These are phyloP conservation scores for Pythium periplocum DNA, from an alignment of 352 stramenopile genomes.

Conservation along the genomic window DNA sequence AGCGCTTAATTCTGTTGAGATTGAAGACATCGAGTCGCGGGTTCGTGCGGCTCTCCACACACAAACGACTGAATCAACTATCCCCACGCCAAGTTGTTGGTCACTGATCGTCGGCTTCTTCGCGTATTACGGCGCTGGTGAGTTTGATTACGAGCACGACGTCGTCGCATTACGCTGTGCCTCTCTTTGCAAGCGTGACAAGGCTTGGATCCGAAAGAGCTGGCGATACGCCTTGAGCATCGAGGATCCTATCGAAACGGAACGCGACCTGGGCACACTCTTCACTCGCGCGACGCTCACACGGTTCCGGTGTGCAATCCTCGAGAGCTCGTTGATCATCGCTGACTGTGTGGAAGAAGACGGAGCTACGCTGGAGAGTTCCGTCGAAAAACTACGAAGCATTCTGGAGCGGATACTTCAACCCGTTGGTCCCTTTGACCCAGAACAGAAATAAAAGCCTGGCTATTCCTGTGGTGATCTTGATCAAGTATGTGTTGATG, in stretches of 20 bases:
- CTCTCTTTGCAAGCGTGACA: conserved; percentile 32
- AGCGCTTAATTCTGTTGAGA: conserved; percentile 14
- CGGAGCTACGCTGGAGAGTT: neutral
- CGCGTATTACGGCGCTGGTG: conserved; percentile 52
- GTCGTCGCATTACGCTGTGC: conserved; percentile 55
- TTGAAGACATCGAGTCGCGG: conserved; percentile 9
- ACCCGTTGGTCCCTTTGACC: too few relatives aligned
- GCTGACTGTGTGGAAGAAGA: neutral
- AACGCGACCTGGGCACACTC: conserved; percentile 60
- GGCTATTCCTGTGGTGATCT: too few relatives aligned
- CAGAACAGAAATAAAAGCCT: too few relatives aligned
- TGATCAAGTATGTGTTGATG: too few relatives aligned
- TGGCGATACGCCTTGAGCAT: conserved; percentile 45
- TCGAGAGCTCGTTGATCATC: conserved; percentile 4
- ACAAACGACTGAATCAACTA: neutral
- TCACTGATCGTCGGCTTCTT: conserved; percentile 61
- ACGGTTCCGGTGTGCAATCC: conserved; percentile 46
- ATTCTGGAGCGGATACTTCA: too few relatives aligned
- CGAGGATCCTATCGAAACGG: conserved; percentile 75
- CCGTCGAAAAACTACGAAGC: too few relatives aligned
- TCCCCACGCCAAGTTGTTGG: conserved; percentile 7
- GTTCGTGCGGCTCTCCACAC: neutral
- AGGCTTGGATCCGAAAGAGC: conserved; percentile 38
- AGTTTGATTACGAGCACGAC: conserved; percentile 62
- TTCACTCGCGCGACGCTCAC: conserved; percentile 53